Evolutionary conservation across 352 stramenopile species (phyloP), one percentile per base, ranked within the genome.

Genomic region (Phytophthora kernoviae): DNA sequence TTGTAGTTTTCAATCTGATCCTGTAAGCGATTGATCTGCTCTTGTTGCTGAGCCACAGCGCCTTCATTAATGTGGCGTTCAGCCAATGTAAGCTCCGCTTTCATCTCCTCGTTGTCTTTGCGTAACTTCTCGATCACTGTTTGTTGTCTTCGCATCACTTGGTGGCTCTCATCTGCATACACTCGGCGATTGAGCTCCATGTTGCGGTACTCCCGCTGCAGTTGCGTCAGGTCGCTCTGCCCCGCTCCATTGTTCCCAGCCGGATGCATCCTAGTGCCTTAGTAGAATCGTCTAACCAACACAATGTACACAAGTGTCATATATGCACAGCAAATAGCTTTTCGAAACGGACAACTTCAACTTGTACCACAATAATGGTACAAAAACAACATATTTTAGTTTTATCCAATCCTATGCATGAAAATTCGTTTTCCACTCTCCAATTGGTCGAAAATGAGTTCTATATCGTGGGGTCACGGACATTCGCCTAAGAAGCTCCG

Each of bases 101-200:
- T 92, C 85, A 94, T 90, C 40, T 90, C 80, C 37, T 92, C 85
- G 50, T 94, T 94, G 59, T 94, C 85, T 30, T 85, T 85, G 52
- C 86, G 87, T 24, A 94, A 73, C 58, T 97, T 97, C 51, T 96
- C 87, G 52, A 97, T 94, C 60, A 93, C 88, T 10, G 80, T 73
- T 47, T 98, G 93, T 66, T 99, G 96, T 68, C 93, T 90, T n/a
- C 93, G 90, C 66, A 99, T 92, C 30, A 98, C 90, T 55, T 97
- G 83, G 52, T 97, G 81, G 41, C 75, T 97, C 69, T 98, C 93
- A 49, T 98, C 93, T 12, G 93, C 89, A 51, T 96, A 96, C 40
- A 92, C 96, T 41, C 97, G 92, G 57, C 95, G 90, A 76, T 99
- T 98, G n/a, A 97, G 77, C 77, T 99, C 94, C 96, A 99, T 99